These are phyloP conservation scores for Saraca asoca DNA, from an alignment of 331 rosid genomes.

Conservation along the genomic window DNA sequence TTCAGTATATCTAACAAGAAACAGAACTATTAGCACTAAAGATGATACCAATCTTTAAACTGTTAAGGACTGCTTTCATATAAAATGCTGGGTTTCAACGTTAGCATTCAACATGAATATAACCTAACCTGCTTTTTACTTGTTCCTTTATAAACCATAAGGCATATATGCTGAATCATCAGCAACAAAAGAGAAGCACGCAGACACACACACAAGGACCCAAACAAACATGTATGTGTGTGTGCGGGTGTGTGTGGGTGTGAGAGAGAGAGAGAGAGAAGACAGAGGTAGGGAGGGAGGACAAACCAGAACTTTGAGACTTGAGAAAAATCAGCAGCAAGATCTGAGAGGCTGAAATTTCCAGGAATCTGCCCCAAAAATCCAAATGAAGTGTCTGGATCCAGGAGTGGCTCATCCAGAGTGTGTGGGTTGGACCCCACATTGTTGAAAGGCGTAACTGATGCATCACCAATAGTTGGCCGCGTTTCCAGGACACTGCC, in stretches of 20 bases:
- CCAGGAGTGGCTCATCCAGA: constrained; percentile 57
- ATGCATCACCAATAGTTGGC: constrained; percentile 62
- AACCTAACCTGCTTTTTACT: not conserved
- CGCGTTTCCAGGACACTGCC: constrained; percentile 64
- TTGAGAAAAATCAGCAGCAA: constrained; percentile 77
- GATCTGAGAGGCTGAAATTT: constrained; percentile 81
- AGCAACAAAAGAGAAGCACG: not conserved
- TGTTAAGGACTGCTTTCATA: constrained; percentile 5
- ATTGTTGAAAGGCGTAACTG: constrained; percentile 57
- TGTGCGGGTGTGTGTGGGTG: too few relatives aligned
- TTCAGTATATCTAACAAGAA: constrained; percentile 58
- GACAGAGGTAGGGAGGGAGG: too few relatives aligned
- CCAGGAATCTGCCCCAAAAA: constrained; percentile 74
- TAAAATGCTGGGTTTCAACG: constrained; percentile 2
- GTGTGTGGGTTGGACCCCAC: constrained; percentile 64
- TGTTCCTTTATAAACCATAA: constrained; percentile 5
- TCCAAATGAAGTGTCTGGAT: constrained; percentile 66
- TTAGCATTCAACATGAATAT: constrained; percentile 2
- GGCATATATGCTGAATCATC: not conserved
- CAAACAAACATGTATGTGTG: constrained; percentile 1
- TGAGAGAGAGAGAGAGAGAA: constrained; percentile 12
- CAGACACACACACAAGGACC: constrained; percentile 19
- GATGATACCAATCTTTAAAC: constrained; percentile 5
- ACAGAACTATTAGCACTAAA: constrained; percentile 12
- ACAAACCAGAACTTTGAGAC: constrained; percentile 81